phyloP scores from a whole-genome alignment of 2,329 filamentous ascomycete genomes.

The Dactylellina haptotyla region DNA sequence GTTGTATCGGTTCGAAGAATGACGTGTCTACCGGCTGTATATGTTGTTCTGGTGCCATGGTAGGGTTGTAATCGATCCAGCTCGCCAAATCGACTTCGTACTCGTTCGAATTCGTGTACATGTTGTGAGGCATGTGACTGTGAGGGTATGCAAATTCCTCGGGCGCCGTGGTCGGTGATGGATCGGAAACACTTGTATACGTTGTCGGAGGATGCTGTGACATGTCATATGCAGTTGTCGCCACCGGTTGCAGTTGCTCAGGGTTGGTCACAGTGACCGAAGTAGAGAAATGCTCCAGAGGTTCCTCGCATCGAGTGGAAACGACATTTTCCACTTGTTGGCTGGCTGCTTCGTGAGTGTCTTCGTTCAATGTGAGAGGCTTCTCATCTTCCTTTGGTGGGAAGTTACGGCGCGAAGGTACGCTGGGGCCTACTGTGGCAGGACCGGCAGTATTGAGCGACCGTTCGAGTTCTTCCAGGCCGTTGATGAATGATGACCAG shows the following conservation, averaged over 20 bases:
- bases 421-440: background rate
- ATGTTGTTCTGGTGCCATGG: background rate
- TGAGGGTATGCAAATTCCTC: conserved; percentile 24
- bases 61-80: conserved; percentile 14
- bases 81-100: conserved; percentile 1
- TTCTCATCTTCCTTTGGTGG: conserved; percentile 24
- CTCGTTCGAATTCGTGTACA: conserved; percentile 7
- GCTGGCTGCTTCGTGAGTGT: background rate
- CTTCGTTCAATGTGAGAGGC: conserved; percentile 4
- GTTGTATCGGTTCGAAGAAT: conserved; percentile 13
- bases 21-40: conserved; percentile 24
- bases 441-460: conserved; percentile 25
- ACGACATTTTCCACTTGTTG: background rate
- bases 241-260: background rate
- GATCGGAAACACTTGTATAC: conserved; percentile 22
- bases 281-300: conserved; percentile 24
- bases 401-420: background rate
- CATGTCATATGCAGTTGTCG: conserved; percentile 5
- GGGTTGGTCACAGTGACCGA: conserved; percentile 9
- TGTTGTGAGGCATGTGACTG: background rate
- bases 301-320: background rate
- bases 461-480: conserved; percentile 39
- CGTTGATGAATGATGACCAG: conserved; percentile 35
- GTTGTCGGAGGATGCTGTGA: conserved; percentile 17
- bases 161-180: background rate